Evolutionary conservation across 2,329 filamentous ascomycete genomes (phyloP).

Genomic region (Colletotrichum noveboracense): DNA sequence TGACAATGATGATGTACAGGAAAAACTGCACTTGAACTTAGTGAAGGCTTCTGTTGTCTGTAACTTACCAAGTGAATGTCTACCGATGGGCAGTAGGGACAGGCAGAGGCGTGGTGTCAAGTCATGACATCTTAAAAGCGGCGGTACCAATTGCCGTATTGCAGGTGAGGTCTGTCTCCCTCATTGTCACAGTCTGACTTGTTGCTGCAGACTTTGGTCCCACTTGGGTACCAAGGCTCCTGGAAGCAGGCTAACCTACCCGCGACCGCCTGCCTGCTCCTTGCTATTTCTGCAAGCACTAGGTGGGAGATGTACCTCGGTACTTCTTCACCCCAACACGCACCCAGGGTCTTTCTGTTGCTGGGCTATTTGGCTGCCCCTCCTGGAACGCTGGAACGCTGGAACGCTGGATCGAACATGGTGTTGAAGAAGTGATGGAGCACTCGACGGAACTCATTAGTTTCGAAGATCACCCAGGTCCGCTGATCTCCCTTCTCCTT

Average conservation of each 20-base stretch:
- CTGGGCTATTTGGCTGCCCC: not conserved
- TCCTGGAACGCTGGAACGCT: not conserved
- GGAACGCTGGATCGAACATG: not conserved
- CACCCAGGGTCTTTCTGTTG: constrained; percentile 6
- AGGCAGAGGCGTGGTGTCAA: not conserved
- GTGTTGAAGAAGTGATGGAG: not conserved
- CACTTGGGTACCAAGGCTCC: not conserved
- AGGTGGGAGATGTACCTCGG: not conserved
- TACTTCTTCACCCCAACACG: not conserved
- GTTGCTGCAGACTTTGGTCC: not conserved
- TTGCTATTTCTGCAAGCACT: not conserved
- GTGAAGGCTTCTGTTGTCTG: not conserved
- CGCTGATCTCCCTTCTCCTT: constrained; percentile 6
- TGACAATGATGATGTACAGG: not conserved
- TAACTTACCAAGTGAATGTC: not conserved
- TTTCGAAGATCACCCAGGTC: not conserved
- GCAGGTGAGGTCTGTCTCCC: not conserved
- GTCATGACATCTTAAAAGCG: not conserved
- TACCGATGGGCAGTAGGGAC: not conserved
- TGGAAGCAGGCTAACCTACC: not conserved
- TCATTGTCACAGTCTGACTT: not conserved
- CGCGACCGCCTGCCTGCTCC: not conserved
- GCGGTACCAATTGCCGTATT: not conserved
- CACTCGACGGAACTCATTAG: not conserved
- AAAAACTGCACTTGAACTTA: not conserved